A percentile compares a stretch with the other conserved stretches of the same genome.
phyloP scores from a whole-genome alignment of 768 basidiomycete species.

The Ramaria sp. region DNA sequence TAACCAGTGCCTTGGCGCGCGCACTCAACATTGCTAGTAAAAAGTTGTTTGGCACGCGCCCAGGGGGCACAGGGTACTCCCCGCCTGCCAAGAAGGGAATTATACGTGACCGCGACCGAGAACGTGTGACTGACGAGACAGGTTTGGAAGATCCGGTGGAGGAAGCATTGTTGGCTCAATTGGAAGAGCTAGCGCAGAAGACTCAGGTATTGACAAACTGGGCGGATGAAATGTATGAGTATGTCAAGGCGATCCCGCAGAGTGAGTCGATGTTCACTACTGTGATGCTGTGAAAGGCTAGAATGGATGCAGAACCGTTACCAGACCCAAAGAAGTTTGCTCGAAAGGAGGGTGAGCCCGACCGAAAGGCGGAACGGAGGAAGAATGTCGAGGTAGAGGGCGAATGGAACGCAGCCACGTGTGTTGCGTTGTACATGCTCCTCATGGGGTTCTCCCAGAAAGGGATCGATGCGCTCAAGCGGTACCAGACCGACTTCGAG shows the following conservation, averaged over 20 bases:
- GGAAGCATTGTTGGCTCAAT: conserved; percentile 62
- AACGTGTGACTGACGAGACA: conserved; percentile 28
- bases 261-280: conserved; percentile 38
- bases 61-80: conserved; percentile 29
- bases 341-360: conserved; percentile 60
- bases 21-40: conserved; percentile 74
- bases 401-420: conserved; percentile 75
- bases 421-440: conserved; percentile 83
- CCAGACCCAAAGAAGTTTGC: conserved; percentile 71
- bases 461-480: conserved; percentile 76
- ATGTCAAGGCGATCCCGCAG: conserved; percentile 74
- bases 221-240: conserved; percentile 91
- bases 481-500: conserved; percentile 72
- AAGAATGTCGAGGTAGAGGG: conserved; percentile 70
- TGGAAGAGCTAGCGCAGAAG: conserved; percentile 94
- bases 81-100: neutral
- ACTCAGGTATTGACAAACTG: conserved; percentile 87
- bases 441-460: conserved; percentile 88
- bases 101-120: conserved; percentile 26
- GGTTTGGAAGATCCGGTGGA: conserved; percentile 59
- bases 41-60: conserved; percentile 56
- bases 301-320: conserved; percentile 48
- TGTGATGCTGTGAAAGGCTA: conserved; percentile 9
- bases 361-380: conserved; percentile 56
- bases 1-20: conserved; percentile 65